Percentiles rank a stretch among this genome's conserved stretches.
Conservation (phyloP, 2,329 filamentous ascomycete species). For the Fusarium compactum region DNA sequence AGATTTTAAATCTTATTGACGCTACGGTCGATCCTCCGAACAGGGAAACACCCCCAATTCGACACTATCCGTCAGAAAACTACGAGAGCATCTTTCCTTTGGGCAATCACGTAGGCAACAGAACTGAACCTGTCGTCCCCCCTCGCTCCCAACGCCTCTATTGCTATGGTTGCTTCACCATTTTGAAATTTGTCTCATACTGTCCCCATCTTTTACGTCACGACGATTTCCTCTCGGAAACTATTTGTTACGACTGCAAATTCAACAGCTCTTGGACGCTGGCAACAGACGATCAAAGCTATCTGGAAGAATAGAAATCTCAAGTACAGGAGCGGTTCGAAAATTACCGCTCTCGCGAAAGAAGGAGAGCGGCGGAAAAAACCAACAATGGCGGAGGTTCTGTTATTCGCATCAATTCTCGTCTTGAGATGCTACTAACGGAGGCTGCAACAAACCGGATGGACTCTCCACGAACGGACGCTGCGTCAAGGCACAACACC, state of each 20-base stretch:
- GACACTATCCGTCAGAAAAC: too few species aligned
- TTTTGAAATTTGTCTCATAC: background rate
- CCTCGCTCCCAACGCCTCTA: background rate
- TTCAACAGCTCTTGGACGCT: background rate
- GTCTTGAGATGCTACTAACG: background rate
- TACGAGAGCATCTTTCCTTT: too few species aligned
- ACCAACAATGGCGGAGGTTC: background rate
- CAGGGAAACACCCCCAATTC: too few species aligned
- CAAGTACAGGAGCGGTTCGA: background rate
- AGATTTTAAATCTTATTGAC: background rate
- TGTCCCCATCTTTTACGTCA: background rate
- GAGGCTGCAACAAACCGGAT: background rate
- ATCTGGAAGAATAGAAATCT: background rate
- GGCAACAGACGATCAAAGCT: background rate
- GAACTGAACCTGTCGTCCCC: background rate
- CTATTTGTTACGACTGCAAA: background rate
- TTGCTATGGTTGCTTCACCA: background rate
- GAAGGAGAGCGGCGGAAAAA: background rate
- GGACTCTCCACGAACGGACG: background rate
- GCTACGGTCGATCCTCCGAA: rapidly evolving
- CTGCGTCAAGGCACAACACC: background rate
- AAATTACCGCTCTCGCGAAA: background rate
- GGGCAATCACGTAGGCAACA: too few species aligned
- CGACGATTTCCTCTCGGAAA: background rate
- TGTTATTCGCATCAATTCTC: background rate